Conservation (phyloP, 225 moss, liverwort and hornwort genomes). For the Takakia lepidozioides region DNA sequence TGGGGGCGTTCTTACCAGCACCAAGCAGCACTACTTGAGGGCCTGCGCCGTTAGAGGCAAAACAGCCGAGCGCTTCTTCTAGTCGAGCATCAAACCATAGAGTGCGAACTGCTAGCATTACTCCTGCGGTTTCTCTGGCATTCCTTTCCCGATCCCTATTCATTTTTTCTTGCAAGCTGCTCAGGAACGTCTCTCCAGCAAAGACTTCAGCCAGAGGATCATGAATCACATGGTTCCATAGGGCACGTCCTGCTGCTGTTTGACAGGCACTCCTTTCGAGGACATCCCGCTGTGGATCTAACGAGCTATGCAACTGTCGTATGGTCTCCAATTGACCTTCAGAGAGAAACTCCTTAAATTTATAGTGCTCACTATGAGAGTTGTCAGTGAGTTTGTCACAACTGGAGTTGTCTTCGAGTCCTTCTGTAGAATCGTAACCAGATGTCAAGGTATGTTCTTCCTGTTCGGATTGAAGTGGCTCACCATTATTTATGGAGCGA, state of each 20-base stretch:
- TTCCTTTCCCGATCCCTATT: slow-evolving; percentile 44
- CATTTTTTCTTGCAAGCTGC: slow-evolving; percentile 52
- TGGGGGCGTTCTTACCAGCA: slow-evolving; percentile 34
- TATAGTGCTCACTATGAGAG: no score
- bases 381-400: no score
- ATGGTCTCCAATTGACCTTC: no score
- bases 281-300: slow-evolving; percentile 61
- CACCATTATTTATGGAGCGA: no score
- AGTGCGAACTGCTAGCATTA: slow-evolving; percentile 80
- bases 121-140: slow-evolving; percentile 62
- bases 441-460: no score
- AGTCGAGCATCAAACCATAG: slow-evolving; percentile 72
- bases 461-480: no score
- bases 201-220: slow-evolving; percentile 70
- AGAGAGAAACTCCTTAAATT: no score
- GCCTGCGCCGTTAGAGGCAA: slow-evolving; percentile 17
- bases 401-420: no score
- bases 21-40: slow-evolving; percentile 71
- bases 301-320: slow-evolving; percentile 43
- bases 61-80: slow-evolving; percentile 41
- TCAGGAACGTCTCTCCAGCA: slow-evolving; percentile 45
- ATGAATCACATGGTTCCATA: slow-evolving; percentile 76
- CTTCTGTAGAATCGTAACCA: no score
- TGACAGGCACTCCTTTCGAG: slow-evolving; percentile 72
- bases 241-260: slow-evolving; percentile 65